These are phyloP conservation scores for Leavenworthia alabamica DNA, from an alignment of 345 rosid genomes.

Conservation along the genomic window DNA sequence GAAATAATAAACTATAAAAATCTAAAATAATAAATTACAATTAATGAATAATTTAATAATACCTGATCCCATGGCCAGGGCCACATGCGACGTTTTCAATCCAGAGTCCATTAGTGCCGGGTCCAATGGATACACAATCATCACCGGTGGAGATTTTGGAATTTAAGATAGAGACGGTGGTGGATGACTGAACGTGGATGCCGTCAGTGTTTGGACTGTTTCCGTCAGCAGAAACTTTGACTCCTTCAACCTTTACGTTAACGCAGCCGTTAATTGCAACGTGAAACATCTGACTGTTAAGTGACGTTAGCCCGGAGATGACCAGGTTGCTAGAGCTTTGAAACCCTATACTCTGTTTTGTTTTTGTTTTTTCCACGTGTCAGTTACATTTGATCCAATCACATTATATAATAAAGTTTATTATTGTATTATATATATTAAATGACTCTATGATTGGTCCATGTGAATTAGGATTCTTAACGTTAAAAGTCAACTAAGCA, in stretches of 20 bases:
- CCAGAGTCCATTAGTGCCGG: conserved; percentile 52
- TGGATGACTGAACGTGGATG: conserved; percentile 50
- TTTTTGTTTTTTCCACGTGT: conserved; percentile 8
- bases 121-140: conserved; percentile 64
- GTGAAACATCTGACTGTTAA: conserved; percentile 59
- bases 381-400: neutral
- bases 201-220: conserved; percentile 81
- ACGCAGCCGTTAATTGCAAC: conserved; percentile 51
- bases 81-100: conserved; percentile 54
- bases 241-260: conserved; percentile 44
- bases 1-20: neutral
- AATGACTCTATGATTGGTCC: conserved; percentile 5
- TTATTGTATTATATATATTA: neutral
- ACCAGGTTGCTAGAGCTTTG: conserved; percentile 44
- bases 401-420: neutral
- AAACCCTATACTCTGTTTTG: conserved; percentile 43
- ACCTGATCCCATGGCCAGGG: conserved; percentile 79
- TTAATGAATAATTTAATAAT: too few species aligned
- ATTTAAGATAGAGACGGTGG: conserved; percentile 39
- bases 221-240: conserved; percentile 41
- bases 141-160: conserved; percentile 49
- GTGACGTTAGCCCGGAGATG: conserved; percentile 44
- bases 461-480: neutral
- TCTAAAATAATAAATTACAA: too few species aligned
- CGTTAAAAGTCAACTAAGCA: conserved; percentile 11